Evolutionary conservation across 805 yeast species (phyloP).

Genomic region (Barnettozyma sucrosica): DNA sequence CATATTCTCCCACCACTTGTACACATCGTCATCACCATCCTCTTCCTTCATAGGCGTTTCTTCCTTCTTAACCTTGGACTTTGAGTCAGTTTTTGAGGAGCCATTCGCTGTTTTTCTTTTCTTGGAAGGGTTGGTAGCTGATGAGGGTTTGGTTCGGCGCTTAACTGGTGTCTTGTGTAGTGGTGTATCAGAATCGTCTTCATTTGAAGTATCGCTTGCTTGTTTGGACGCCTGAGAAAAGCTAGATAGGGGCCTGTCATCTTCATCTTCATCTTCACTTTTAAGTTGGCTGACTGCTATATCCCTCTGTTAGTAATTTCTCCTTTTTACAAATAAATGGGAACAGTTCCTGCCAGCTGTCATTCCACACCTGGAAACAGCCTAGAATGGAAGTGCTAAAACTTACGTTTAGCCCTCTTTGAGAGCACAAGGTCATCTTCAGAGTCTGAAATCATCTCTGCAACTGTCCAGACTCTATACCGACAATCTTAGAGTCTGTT

Average conservation of each 20-base stretch:
- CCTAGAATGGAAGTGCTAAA: neutral
- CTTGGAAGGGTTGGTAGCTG: slow-evolving; percentile 16
- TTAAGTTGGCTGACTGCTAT: neutral
- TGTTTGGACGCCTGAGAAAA: slow-evolving; percentile 11
- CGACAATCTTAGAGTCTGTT: neutral
- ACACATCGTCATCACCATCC: slow-evolving; percentile 54
- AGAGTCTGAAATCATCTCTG: slow-evolving; percentile 24
- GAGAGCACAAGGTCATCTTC: slow-evolving; percentile 30
- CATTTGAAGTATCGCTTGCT: slow-evolving; percentile 16
- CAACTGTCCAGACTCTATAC: neutral
- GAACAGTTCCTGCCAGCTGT: neutral
- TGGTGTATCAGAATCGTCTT: slow-evolving; percentile 25
- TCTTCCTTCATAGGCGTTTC: slow-evolving; percentile 24
- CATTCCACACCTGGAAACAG: neutral
- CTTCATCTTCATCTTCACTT: slow-evolving; percentile 16
- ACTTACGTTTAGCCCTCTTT: slow-evolving; percentile 21
- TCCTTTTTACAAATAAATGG: neutral
- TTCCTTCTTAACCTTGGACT: slow-evolving; percentile 9
- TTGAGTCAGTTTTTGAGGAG: slow-evolving; percentile 4
- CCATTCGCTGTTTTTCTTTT: slow-evolving; percentile 20
- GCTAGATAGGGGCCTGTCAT: slow-evolving; percentile 19
- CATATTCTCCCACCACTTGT: slow-evolving; percentile 82
- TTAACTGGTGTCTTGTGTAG: slow-evolving; percentile 11
- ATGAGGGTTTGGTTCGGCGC: slow-evolving; percentile 8
- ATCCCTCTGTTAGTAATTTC: slow-evolving; percentile 1